Evolutionary conservation across 1,284 basidiomycete genomes (phyloP).

Genomic region (Puccinia horiana): DNA sequence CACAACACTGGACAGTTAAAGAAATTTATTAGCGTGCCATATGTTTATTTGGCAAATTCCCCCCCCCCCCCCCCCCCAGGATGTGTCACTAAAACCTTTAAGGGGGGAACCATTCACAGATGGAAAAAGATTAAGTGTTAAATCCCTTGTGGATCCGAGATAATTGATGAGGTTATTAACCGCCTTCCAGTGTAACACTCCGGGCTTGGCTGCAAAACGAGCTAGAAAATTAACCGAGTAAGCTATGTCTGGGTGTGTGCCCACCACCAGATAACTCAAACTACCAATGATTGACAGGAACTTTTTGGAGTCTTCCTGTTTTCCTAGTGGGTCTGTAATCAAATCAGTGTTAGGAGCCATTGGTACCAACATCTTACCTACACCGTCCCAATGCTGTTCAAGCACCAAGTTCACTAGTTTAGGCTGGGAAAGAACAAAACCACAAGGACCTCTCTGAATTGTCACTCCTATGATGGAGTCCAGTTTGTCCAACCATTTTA

Average conservation of each 20-base stretch:
- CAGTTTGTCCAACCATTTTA: not conserved
- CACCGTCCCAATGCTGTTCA: not conserved
- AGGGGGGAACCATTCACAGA: too few relatives aligned
- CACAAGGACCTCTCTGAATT: not conserved
- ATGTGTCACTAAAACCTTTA: not conserved
- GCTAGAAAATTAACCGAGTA: conserved; percentile 22
- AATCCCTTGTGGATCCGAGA: too few relatives aligned
- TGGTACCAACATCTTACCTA: not conserved
- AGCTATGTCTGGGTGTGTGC: not conserved
- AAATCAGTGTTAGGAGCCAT: not conserved
- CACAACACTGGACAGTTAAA: not conserved
- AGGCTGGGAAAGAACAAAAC: not conserved
- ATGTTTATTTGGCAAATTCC: not conserved
- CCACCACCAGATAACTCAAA: not conserved
- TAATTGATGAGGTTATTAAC: not conserved
- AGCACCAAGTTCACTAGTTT: not conserved
- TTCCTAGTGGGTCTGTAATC: not conserved
- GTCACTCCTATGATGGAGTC: not conserved
- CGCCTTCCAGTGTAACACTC: not conserved
- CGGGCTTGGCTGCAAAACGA: not conserved
- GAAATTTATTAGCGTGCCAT: not conserved
- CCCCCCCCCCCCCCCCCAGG: too few relatives aligned
- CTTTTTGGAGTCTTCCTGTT: too few relatives aligned
- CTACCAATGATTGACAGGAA: conserved; percentile 12
- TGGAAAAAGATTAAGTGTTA: too few relatives aligned